Percentiles rank a stretch among this genome's conserved stretches.
Conservation (phyloP, 306 rosid species). For the Neltuma alba region DNA sequence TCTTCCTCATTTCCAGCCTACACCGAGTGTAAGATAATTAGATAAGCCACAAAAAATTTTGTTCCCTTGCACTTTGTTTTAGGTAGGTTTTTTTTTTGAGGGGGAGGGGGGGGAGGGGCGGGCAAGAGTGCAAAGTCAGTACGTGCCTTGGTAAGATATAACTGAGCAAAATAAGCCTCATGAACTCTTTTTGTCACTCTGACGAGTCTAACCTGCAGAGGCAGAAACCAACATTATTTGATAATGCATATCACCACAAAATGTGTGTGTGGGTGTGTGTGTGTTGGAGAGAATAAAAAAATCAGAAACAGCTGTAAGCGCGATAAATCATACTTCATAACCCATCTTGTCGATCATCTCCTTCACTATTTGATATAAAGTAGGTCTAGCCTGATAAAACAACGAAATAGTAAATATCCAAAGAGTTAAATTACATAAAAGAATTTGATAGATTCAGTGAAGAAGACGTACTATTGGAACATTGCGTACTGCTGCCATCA, state of each 20-base stretch:
- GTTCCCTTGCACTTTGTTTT: background rate
- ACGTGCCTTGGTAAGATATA: conserved; percentile 85
- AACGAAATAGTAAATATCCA: conserved; percentile 34
- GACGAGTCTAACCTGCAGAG: conserved; percentile 74
- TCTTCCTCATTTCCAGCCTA: conserved; percentile 81
- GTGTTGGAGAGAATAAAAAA: conserved; percentile 6
- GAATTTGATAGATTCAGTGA: conserved; percentile 2
- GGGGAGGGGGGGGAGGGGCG: background rate
- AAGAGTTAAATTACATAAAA: conserved; percentile 20
- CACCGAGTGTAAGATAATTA: conserved; percentile 13
- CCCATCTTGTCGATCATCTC: conserved; percentile 97
- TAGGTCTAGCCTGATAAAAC: conserved; percentile 86
- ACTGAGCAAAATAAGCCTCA: conserved; percentile 97
- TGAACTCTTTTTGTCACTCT: conserved; percentile 93
- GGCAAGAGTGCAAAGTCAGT: conserved; percentile 17
- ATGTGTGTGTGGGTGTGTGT: too few relatives aligned
- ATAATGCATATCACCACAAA: conserved; percentile 26
- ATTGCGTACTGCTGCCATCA: conserved; percentile 93
- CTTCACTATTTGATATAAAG: conserved; percentile 89
- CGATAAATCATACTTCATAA: conserved; percentile 67
- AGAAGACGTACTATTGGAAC: conserved; percentile 77
- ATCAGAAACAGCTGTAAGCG: conserved; percentile 25
- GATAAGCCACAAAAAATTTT: background rate
- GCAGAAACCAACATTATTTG: conserved; percentile 31
- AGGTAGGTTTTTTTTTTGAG: too few relatives aligned